Evolutionary conservation across 257 asterid species (phyloP).

Genomic region (Cordia subcordata): DNA sequence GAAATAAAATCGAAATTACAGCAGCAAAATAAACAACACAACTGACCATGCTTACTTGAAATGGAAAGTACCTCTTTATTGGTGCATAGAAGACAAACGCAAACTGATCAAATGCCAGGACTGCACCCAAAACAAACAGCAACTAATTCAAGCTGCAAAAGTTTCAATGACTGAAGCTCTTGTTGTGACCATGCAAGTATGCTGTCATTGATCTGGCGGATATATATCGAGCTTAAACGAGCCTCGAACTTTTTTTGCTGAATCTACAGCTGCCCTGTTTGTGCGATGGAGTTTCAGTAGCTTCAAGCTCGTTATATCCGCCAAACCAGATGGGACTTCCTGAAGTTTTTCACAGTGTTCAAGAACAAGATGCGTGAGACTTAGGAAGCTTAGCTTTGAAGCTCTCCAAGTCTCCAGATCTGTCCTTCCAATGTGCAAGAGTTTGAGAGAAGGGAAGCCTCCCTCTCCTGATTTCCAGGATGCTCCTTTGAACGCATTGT

Average conservation of each 20-base stretch:
- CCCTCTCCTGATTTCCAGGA: not conserved
- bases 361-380: not conserved
- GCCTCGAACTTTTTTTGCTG: slow-evolving; percentile 17
- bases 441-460: not conserved
- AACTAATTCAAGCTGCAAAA: too few species aligned
- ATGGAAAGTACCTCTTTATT: not conserved
- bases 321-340: slow-evolving; percentile 21
- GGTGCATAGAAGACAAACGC: not conserved
- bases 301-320: slow-evolving; percentile 27
- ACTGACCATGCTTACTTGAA: not conserved
- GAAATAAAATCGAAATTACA: not conserved
- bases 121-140: too few species aligned
- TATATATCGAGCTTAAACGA: slow-evolving; percentile 26
- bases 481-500: slow-evolving; percentile 4
- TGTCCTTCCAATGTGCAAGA: slow-evolving; percentile 9
- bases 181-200: too few species aligned
- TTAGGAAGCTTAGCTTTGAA: slow-evolving; percentile 2
- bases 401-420: slow-evolving; percentile 5
- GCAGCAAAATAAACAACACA: not conserved
- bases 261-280: slow-evolving; percentile 7
- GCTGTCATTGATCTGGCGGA: slow-evolving; percentile 16
- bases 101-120: too few species aligned
- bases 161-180: too few species aligned
- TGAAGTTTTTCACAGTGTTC: not conserved
- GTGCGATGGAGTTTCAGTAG: slow-evolving; percentile 18